Base-by-base conservation (phyloP, 2,329 filamentous ascomycete species). In the Chaetomiaceae sp. region DNA sequence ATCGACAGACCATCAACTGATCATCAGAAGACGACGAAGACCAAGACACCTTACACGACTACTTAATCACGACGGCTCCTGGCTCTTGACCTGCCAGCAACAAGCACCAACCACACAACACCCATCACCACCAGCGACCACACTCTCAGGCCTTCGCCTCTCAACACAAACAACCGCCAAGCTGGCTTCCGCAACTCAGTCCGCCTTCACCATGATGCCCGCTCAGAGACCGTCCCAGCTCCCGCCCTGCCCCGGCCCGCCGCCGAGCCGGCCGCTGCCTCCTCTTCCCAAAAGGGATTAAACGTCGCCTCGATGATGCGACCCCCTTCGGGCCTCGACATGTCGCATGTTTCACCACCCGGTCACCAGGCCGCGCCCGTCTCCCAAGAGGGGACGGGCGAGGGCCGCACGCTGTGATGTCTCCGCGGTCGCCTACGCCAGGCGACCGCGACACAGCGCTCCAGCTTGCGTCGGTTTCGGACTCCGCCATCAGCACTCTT, bases 191-290 rank as follows among this genome's bases (percentile, higher is more conserved):
- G 37, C 27, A 59, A 47, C 51, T 38, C 38, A 48, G 51, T 40
- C 49, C 38, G 33, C 52, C 43, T 48, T 50, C 59, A 54, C 48
- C 69, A 73, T 68, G 56, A 80, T 82, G 77, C 77, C 79, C 70
- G 51, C 78, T 60, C 80, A 83, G 70, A 79, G 82, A 67, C 82
- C 82, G 58, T 83, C 81, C 63, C 81, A 84, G 66, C 80, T 85
- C 61, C 82, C 82, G 73, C 82, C 82, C 62, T 85, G 82, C 79
- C 82, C 82, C 51, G 82, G 82, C 63, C 82, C 82, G 56, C 82
- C 82, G 64, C 82, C 82, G 59, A 81, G 77, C 71, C 75, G 82
- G 51, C 82, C 82, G 71, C 79, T 85, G 50, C 82, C 82, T 69
- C 79, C 82, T 70, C 78, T 85, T 58, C 82, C 82, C 67, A 84